Base-by-base conservation (phyloP, 179 eudicot genomes). In the Camellia oleifera region DNA sequence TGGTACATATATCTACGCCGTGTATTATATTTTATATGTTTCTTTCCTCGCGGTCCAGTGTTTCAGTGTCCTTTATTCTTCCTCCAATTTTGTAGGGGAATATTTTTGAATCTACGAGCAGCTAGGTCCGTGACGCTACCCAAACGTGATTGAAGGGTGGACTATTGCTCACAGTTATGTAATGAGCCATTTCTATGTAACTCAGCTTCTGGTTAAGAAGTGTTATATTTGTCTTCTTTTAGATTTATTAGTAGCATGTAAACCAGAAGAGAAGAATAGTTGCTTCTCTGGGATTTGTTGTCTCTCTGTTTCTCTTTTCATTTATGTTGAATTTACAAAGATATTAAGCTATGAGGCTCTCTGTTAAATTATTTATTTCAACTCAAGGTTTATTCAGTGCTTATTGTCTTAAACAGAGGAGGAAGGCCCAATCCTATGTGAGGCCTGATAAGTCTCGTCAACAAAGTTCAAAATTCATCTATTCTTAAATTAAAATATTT, bases 71-170 rank as follows among this genome's bases (percentile, higher is more conserved):
- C 20, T 63, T 52, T 32, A 48, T 48, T 23, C 61, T 52, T 76
- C 69, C 46, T 75, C 52, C 64, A n/a, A 54, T 60, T 71, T 44
- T 75, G 52, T 74, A 94, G 98, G 98, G 97, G 98, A 18, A 92
- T 94, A 79, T 94, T 91, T 78, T 77, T 94, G 91, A 94, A 90
- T 82, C 79, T 94, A 56, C 89, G 89, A 81, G 98, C 98, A 79
- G 40, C 40, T 32, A 91, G 86, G 82, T 79, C 97, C 9, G 63
- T 87, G 83, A 68, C 90, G 58, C 66, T 85, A 18, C 72, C 84
- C 60, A 88, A 91, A 80, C 80, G 83, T 74, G 87, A 83, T 15
- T 20, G 46, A 72, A 15, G 64, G 44, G 13, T 50, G 20, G 52
- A 58, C 53, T 45, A 4, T 12, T 9, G 72, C 58, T 69, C 70